Evolutionary conservation across 192 early-diverging fungal genomes (phyloP).

Genomic region (Phycomyces blakesleeanus): DNA sequence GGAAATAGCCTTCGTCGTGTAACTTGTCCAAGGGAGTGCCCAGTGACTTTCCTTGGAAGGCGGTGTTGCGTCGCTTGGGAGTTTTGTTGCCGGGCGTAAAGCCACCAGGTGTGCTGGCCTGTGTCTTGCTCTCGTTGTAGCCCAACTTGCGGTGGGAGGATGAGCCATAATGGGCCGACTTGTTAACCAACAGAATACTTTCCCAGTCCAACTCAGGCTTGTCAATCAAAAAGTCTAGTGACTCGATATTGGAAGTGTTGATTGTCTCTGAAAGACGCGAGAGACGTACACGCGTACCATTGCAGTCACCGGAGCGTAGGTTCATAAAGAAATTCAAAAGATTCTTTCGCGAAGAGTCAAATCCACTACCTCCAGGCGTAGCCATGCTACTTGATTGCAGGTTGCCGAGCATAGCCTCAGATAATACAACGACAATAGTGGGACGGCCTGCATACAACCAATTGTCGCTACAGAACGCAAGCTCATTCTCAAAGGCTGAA

Average conservation of each 20-base stretch:
- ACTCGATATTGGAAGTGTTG: constrained; percentile 73
- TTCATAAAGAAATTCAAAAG: constrained; percentile 85
- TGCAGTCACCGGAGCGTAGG: constrained; percentile 61
- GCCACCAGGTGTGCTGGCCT: constrained; percentile 44
- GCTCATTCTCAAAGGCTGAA: constrained; percentile 69
- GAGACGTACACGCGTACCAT: constrained; percentile 68
- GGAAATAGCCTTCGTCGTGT: constrained; percentile 32
- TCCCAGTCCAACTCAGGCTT: constrained; percentile 55
- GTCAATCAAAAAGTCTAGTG: constrained; percentile 78
- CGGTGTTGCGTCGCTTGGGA: constrained; percentile 25
- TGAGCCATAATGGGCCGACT: constrained; percentile 31
- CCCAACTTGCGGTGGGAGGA: constrained; percentile 37
- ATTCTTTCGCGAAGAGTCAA: constrained; percentile 50
- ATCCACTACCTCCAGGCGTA: constrained; percentile 14
- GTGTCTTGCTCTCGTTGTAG: constrained; percentile 44
- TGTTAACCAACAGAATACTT: constrained; percentile 42
- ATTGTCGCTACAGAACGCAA: constrained; percentile 70
- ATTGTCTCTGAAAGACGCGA: constrained; percentile 74
- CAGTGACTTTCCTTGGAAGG: constrained; percentile 28
- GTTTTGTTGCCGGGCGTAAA: constrained; percentile 41
- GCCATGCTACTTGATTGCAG: constrained; percentile 35
- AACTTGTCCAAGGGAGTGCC: constrained; percentile 24
- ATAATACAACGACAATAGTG: constrained; percentile 73
- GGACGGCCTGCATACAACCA: constrained; percentile 73
- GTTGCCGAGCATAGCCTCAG: constrained; percentile 74